Conservation (phyloP, 1,139 yeast species). For the Debaryomyces robertsiae region DNA sequence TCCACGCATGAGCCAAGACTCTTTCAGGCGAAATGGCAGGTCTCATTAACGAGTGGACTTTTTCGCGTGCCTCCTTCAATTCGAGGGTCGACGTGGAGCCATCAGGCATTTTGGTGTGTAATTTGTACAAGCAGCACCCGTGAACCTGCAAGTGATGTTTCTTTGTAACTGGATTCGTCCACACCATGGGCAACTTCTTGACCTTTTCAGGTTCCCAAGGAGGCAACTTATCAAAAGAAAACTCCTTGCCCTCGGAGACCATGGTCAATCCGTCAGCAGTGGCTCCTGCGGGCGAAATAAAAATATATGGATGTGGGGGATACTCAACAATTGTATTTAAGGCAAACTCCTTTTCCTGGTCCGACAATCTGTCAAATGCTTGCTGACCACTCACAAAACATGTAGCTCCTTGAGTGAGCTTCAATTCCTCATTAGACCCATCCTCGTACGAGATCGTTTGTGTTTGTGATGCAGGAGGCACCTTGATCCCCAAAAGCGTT, state of each 20-base stretch:
- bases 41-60: slow-evolving; percentile 71
- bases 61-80: slow-evolving; percentile 70
- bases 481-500: slow-evolving; percentile 77
- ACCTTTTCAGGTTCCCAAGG: slow-evolving; percentile 78
- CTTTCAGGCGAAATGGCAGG: slow-evolving; percentile 78
- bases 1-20: slow-evolving; percentile 82
- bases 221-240: slow-evolving; percentile 66
- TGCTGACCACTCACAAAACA: slow-evolving; percentile 81
- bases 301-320: slow-evolving; percentile 91
- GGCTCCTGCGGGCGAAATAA: slow-evolving; percentile 77
- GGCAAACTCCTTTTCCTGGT: slow-evolving; percentile 72
- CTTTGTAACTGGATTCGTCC: slow-evolving; percentile 90
- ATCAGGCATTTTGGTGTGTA: slow-evolving; percentile 59
- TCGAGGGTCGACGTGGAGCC: slow-evolving; percentile 53
- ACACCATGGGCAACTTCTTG: slow-evolving; percentile 78
- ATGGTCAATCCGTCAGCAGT: slow-evolving; percentile 84
- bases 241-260: slow-evolving; percentile 77
- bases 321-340: slow-evolving; percentile 76
- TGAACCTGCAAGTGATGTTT: slow-evolving; percentile 83
- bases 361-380: slow-evolving; percentile 67
- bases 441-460: slow-evolving; percentile 62
- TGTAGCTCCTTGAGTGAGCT: slow-evolving; percentile 80
- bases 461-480: slow-evolving; percentile 57
- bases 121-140: slow-evolving; percentile 77
- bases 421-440: slow-evolving; percentile 63